A percentile compares a stretch with the other conserved stretches of the same genome.
Evolutionary conservation across 768 basidiomycete genomes (phyloP).

Genomic region (Suillus subalutaceus): DNA sequence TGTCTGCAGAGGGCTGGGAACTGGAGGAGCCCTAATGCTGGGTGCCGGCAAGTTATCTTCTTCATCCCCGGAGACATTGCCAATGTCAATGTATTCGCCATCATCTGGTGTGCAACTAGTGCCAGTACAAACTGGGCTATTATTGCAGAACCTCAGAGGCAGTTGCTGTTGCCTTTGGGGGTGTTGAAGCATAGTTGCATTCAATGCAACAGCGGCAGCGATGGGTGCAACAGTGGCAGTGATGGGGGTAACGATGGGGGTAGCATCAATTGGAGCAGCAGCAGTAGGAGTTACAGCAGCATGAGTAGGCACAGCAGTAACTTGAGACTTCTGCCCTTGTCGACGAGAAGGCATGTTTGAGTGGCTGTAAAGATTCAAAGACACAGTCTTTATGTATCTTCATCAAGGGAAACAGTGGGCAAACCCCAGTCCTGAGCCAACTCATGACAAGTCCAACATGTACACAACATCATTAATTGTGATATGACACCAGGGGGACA

Average conservation of each 20-base stretch:
- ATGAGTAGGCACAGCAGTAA: neutral
- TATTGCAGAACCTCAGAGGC: neutral
- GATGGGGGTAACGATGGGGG: neutral
- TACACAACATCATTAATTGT: neutral
- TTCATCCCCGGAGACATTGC: neutral
- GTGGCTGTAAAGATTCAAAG: neutral
- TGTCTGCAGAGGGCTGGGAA: neutral
- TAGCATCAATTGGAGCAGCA: neutral
- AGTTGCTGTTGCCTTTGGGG: neutral
- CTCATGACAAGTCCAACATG: neutral
- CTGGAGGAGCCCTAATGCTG: neutral
- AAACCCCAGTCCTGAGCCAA: neutral
- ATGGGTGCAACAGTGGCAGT: neutral
- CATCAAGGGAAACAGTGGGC: neutral
- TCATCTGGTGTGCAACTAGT: neutral
- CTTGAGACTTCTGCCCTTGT: neutral
- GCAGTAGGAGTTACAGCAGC: neutral
- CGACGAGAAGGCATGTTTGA: neutral
- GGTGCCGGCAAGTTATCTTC: neutral
- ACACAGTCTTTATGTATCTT: neutral
- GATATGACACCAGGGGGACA: neutral
- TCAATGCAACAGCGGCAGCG: neutral
- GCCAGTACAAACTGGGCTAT: neutral
- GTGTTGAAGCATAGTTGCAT: slow-evolving; percentile 1
- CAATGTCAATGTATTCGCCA: neutral